These are phyloP conservation scores for Trifolium dubium DNA, from an alignment of 306 rosid genomes.

Conservation along the genomic window DNA sequence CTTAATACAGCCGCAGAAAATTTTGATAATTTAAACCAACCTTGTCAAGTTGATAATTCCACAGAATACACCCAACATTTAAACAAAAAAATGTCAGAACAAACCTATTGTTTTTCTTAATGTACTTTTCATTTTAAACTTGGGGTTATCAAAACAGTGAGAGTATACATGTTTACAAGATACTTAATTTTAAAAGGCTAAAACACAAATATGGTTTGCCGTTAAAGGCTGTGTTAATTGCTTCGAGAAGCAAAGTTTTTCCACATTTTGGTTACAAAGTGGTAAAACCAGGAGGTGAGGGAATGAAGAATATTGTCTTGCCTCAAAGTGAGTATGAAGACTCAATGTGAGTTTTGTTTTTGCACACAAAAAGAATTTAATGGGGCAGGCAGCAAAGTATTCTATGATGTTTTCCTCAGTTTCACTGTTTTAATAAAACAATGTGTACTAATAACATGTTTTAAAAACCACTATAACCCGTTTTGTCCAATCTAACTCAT, in stretches of 20 bases:
- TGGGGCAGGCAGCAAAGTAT: background rate
- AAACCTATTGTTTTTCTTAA: background rate
- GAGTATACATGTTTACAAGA: background rate
- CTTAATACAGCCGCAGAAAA: background rate
- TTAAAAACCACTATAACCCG: background rate
- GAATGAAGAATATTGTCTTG: background rate
- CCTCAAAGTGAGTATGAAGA: constrained; percentile 4
- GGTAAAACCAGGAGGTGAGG: background rate
- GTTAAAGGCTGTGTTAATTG: background rate
- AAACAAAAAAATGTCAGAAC: background rate
- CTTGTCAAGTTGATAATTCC: background rate
- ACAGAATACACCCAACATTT: background rate
- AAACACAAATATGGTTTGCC: background rate
- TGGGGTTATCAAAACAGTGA: constrained; percentile 4
- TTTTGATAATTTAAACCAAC: constrained; percentile 3
- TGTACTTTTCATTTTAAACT: background rate
- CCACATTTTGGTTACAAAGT: background rate
- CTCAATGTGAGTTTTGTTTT: background rate
- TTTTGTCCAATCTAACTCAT: background rate
- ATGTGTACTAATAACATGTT: background rate
- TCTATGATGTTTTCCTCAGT: background rate
- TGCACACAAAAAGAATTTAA: background rate
- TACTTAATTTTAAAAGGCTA: constrained; percentile 5
- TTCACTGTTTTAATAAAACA: background rate
- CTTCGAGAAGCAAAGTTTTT: background rate